A percentile compares a stretch with the other conserved stretches of the same genome.
Evolutionary conservation across 2,329 filamentous ascomycete species (phyloP).

Genomic region (Colletotrichum falcatum): DNA sequence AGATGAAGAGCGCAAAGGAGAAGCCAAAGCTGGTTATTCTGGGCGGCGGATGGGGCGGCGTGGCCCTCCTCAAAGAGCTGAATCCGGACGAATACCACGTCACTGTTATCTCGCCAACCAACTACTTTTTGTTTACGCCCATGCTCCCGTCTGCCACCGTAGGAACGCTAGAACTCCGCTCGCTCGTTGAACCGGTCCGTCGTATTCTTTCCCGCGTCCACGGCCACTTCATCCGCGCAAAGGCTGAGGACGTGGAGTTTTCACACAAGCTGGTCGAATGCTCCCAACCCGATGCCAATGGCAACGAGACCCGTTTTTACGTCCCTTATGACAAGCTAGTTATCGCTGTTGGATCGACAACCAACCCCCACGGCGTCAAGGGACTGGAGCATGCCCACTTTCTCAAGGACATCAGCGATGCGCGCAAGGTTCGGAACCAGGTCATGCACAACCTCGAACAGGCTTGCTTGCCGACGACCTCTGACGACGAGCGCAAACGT

Average conservation of each 20-base stretch:
- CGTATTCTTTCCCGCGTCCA: constrained; percentile 81
- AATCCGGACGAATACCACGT: constrained; percentile 95
- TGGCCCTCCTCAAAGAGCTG: constrained; percentile 90
- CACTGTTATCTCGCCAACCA: constrained; percentile 92
- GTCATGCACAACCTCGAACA: constrained; percentile 91
- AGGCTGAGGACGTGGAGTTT: constrained; percentile 91
- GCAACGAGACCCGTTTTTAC: constrained; percentile 86
- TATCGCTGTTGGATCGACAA: constrained; percentile 89
- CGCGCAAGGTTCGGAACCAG: constrained; percentile 87
- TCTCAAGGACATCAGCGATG: constrained; percentile 94
- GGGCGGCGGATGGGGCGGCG: constrained; percentile 94
- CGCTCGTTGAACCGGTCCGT: constrained; percentile 91
- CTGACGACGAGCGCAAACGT: constrained; percentile 86
- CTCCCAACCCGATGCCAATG: constrained; percentile 76
- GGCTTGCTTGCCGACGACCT: constrained; percentile 91
- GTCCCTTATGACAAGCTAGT: constrained; percentile 98
- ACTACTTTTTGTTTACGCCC: constrained; percentile 98
- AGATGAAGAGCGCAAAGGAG: constrained; percentile 78
- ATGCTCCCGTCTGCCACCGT: constrained; percentile 98
- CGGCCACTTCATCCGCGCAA: constrained; percentile 91
- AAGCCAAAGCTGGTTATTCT: constrained; percentile 95
- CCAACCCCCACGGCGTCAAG: constrained; percentile 95
- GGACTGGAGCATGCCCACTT: constrained; percentile 95
- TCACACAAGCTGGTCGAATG: constrained; percentile 91
- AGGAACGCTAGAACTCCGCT: constrained; percentile 90